phyloP scores from a whole-genome alignment of 176 grass and related monocot species.

The sorghum (Sorghum bicolor) region DNA sequence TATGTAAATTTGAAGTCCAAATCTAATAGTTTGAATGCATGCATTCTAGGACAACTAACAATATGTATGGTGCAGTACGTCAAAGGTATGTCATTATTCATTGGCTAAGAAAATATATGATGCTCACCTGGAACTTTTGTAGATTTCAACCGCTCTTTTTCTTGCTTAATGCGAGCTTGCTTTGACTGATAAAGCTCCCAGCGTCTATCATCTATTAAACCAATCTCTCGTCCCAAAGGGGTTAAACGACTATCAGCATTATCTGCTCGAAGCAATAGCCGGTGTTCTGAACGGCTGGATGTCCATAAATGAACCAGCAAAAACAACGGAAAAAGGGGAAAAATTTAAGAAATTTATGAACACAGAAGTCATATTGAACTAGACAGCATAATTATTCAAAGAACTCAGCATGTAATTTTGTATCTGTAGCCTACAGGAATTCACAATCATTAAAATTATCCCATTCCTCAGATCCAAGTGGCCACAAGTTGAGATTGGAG shows the following conservation, averaged over 20 bases:
- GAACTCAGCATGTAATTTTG: not conserved
- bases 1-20: not conserved
- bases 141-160: constrained; percentile 78
- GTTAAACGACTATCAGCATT: constrained; percentile 96
- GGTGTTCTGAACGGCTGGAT: constrained; percentile 86
- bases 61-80: not conserved
- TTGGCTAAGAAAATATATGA: not conserved
- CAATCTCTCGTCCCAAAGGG: constrained; percentile 85
- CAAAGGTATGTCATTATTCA: not conserved
- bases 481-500: not conserved
- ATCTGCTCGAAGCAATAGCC: constrained; percentile 82
- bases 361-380: not conserved
- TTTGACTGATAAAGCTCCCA: constrained; percentile 88
- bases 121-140: constrained; percentile 57
- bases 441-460: not conserved
- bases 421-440: not conserved
- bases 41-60: not conserved
- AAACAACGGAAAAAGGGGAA: not conserved
- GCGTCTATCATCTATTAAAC: constrained; percentile 83
- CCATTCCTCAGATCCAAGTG: not conserved
- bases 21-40: not conserved
- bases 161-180: constrained; percentile 70
- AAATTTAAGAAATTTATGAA: not conserved
- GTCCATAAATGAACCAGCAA: constrained; percentile 11
- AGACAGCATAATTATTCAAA: constrained; percentile 2